Evolutionary conservation across 2,329 filamentous ascomycete species (phyloP).

Genomic region (Botryotinia globosa): DNA sequence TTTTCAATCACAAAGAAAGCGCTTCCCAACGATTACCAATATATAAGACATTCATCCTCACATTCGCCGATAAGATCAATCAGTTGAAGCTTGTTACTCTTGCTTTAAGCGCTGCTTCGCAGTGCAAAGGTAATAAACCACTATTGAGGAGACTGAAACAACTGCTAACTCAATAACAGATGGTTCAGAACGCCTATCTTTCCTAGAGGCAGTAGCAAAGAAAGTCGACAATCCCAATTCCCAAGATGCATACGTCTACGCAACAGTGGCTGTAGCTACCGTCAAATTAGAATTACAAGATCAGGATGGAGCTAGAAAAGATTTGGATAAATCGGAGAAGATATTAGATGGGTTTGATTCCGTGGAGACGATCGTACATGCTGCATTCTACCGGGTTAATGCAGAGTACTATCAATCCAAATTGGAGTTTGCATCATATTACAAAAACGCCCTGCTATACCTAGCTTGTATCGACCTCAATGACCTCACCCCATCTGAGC

Average conservation of each 20-base stretch:
- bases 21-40: constrained; percentile 80
- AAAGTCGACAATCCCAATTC: constrained; percentile 90
- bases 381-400: constrained; percentile 92
- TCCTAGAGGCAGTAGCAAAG: constrained; percentile 77
- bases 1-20: constrained; percentile 81
- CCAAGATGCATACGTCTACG: constrained; percentile 94
- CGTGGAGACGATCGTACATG: constrained; percentile 92
- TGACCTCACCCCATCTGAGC: constrained; percentile 70
- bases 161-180: constrained; percentile 51
- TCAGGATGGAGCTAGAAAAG: constrained; percentile 77
- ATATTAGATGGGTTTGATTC: constrained; percentile 91
- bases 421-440: constrained; percentile 92
- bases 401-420: constrained; percentile 92
- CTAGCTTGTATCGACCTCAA: constrained; percentile 90
- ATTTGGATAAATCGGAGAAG: constrained; percentile 81
- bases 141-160: not conserved
- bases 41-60: constrained; percentile 92
- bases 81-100: constrained; percentile 94
- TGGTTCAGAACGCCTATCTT: constrained; percentile 79
- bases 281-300: constrained; percentile 81
- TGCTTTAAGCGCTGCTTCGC: constrained; percentile 79
- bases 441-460: constrained; percentile 95
- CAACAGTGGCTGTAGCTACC: constrained; percentile 82
- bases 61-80: constrained; percentile 98
- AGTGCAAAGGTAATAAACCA: constrained; percentile 65